These are phyloP conservation scores for Eleusine indica DNA, from an alignment of 176 grass and related monocot species.

Conservation along the genomic window DNA sequence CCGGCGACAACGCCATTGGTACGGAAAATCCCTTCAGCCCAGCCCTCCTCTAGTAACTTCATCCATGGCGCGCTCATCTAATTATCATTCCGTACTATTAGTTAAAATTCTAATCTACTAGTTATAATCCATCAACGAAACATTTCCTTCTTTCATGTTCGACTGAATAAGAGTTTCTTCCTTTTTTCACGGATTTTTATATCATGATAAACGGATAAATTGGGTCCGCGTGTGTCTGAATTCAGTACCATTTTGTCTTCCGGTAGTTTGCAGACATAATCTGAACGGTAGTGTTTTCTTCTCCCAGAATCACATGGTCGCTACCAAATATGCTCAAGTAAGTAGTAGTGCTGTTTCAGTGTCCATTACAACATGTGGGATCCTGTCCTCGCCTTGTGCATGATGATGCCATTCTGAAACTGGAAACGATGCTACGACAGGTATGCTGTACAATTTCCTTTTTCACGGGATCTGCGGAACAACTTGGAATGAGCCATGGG, in stretches of 20 bases:
- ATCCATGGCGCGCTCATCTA: background rate
- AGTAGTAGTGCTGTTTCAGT: background rate
- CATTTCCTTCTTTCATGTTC: background rate
- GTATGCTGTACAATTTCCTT: conserved; percentile 2
- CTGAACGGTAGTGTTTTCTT: background rate
- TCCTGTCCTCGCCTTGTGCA: conserved; percentile 40
- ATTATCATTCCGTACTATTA: background rate
- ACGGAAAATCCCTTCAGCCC: background rate
- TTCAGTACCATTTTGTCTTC: background rate
- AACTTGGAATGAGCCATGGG: background rate
- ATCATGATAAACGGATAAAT: background rate
- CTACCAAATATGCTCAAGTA: background rate
- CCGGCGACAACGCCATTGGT: background rate
- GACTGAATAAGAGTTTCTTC: background rate
- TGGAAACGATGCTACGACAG: conserved; percentile 8
- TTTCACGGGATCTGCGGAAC: background rate
- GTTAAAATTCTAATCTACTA: background rate
- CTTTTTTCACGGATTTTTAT: background rate
- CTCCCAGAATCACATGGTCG: background rate
- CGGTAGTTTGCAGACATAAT: background rate
- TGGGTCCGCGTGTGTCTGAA: background rate
- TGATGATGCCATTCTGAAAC: conserved; percentile 34
- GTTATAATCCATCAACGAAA: background rate
- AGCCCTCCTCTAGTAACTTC: background rate
- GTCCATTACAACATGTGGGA: background rate